A percentile compares a stretch with the other conserved stretches of the same genome.
phyloP scores from a whole-genome alignment of 495 filamentous ascomycete genomes.

The Lophium mytilinum region DNA sequence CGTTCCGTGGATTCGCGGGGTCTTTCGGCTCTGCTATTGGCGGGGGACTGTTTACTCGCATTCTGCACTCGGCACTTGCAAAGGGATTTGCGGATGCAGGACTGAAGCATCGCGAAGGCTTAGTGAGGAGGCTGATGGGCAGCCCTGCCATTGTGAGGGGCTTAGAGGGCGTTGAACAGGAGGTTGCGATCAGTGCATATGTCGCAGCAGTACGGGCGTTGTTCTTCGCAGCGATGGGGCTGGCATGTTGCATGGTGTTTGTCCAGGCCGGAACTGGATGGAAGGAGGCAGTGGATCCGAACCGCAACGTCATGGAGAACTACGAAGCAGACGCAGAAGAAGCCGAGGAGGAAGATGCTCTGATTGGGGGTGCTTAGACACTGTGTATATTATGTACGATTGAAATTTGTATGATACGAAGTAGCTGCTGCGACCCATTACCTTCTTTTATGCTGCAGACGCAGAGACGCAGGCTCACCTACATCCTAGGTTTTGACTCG shows the following conservation, averaged over 20 bases:
- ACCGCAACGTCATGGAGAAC: background rate
- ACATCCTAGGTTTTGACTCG: no score
- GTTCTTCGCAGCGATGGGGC: conserved; percentile 48
- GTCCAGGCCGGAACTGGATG: conserved; percentile 66
- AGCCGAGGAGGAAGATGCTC: conserved; percentile 4
- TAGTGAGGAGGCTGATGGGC: conserved; percentile 57
- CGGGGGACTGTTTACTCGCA: conserved; percentile 62
- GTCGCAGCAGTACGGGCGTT: conserved; percentile 48
- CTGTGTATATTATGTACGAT: no score
- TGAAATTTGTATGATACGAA: no score
- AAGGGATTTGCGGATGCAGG: conserved; percentile 49
- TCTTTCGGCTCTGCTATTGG: conserved; percentile 70
- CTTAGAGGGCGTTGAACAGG: conserved; percentile 45
- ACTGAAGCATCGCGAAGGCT: conserved; percentile 39
- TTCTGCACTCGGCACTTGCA: conserved; percentile 47
- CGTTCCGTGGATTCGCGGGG: conserved; percentile 66
- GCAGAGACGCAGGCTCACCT: no score
- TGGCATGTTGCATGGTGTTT: conserved; percentile 47
- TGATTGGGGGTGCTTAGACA: conserved; percentile 8
- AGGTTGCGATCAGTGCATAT: conserved; percentile 57
- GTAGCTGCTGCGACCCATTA: no score
- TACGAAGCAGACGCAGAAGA: background rate
- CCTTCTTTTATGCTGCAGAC: no score
- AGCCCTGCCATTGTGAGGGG: conserved; percentile 55
- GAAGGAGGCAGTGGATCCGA: conserved; percentile 27